Evolutionary conservation across 208 protist genomes (phyloP).

Genomic region (Leishmania aethiopica): DNA sequence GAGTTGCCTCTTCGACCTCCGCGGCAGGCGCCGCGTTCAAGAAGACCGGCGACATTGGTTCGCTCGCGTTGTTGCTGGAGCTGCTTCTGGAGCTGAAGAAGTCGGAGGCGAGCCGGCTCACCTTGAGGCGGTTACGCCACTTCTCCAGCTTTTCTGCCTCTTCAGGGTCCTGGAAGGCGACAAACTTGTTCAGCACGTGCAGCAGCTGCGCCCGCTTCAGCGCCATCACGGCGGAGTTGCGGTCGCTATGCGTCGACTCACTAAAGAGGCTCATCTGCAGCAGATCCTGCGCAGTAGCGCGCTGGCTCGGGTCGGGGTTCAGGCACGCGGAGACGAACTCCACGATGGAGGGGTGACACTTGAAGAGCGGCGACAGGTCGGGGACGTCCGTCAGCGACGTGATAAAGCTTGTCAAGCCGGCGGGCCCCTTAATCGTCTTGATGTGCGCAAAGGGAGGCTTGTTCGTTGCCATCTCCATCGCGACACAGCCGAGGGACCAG

Average conservation of each 20-base stretch:
- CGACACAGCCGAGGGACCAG: slow-evolving; percentile 89
- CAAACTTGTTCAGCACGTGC: slow-evolving; percentile 86
- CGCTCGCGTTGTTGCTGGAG: not conserved
- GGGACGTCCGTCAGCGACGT: slow-evolving; percentile 83
- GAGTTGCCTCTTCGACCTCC: not conserved
- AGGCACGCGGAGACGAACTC: slow-evolving; percentile 89
- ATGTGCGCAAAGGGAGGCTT: slow-evolving; percentile 89
- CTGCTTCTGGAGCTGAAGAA: slow-evolving; percentile 24
- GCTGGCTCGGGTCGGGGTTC: slow-evolving; percentile 67
- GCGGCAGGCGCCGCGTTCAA: not conserved
- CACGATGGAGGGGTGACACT: slow-evolving; percentile 59
- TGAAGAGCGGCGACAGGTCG: slow-evolving; percentile 81
- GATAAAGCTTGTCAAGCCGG: slow-evolving; percentile 78
- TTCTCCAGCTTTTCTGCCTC: slow-evolving; percentile 25
- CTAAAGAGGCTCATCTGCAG: slow-evolving; percentile 81
- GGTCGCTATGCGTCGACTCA: slow-evolving; percentile 63
- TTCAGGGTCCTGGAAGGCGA: slow-evolving; percentile 80
- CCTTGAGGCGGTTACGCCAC: slow-evolving; percentile 14
- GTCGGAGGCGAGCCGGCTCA: slow-evolving; percentile 19
- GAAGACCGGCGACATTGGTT: not conserved
- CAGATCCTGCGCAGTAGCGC: slow-evolving; percentile 73
- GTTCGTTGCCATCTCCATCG: slow-evolving; percentile 88
- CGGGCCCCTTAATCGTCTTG: slow-evolving; percentile 63
- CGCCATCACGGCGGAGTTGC: slow-evolving; percentile 72
- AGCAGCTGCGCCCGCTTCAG: slow-evolving; percentile 82